Evolutionary conservation across 805 yeast species (phyloP), one percentile per base, ranked within the genome.

Genomic region (Kodamaea restingae): DNA sequence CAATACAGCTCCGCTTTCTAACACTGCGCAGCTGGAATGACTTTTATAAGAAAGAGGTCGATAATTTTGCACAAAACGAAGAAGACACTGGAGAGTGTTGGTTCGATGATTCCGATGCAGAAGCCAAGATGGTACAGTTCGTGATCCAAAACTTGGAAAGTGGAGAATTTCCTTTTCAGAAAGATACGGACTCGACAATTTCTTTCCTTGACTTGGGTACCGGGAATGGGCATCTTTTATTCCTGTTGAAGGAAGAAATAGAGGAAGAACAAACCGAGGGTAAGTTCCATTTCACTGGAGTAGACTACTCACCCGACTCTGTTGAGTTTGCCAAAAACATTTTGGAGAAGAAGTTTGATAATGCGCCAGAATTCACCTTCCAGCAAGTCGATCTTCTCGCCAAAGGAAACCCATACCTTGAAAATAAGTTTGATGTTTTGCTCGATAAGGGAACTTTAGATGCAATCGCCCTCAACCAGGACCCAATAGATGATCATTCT

Each of bases 51-150:
- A 55, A 76, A 15, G 98, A 91, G 54, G 75, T 77, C 45, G 51
- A 58, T 18, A 91, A 91, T 61, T 91, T 85, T 52, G 60, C 68
- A 28, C 76, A 76, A 20, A 85, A 91, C 56, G 78, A 84, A 12
- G 73, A 82, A 14, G 97, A 93, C 57, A 81, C 88, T 0, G 99
- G 99, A 2, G 98, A 93, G 60, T 77, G 90, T 58, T 93, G 98
- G 98, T 93, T 93, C 60, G 80, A 84, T 48, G 98, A 93, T 53
- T 82, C 85, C n/a, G 88, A 84, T 52, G 98, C 98, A 0, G 98
- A 91, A 55, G 72, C 70, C 43, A 83, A 80, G 55, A 83, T 93
- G 79, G 71, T 84, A n/a, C 77, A 78, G 35, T 90, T 83, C 51
- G 57, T 91, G 5, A 62, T 70, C 12, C 77, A 77, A 3, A 73